Base-by-base conservation (phyloP, 331 rosid species). In the Malus hybrid region DNA sequence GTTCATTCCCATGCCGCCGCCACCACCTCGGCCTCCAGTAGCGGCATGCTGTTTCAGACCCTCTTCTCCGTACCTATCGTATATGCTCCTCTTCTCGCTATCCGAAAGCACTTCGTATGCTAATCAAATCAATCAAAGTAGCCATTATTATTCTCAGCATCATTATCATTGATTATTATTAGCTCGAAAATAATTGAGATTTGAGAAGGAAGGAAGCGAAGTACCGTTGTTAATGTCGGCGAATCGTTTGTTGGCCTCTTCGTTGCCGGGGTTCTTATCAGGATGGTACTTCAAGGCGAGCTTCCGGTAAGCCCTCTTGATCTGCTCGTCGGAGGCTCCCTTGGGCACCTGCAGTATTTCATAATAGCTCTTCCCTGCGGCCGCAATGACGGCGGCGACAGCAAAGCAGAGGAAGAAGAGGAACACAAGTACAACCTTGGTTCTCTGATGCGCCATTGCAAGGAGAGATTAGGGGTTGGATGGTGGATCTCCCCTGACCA, bases 221-320 rank as follows among this genome's bases (percentile, higher is more conserved):
- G 26, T 78, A 90, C 99, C 99, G 74, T 95, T 95, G 86, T 2
- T 95, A 68, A 95, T 95, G 77, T 95, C 99, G 4, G 99, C 90
- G 75, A 95, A 95, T 79, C 70, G 85, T 83, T 83, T 87, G 75
- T 82, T 88, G 71, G 99, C 99, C 77, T 90, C 99, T 78, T 95
- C 99, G 62, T 95, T 95, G 56, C 99, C 99, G 58, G 3, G 97
- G 75, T 95, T 95, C 90, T 95, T 95, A 82, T 95, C 99, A 3
- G 99, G 99, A 78, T 95, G 99, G 75, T 89, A 95, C 89, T 92
- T 95, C 91, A 95, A 74, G 46, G 99, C 99, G 3, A 95, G 96
- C 78, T 92, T 95, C 82, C 99, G 78, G 76, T 95, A 95, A 34
- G 97, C 97, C 67, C 97, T 90, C 88, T 95, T 95, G 85, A 95